These are phyloP conservation scores for Diaporthe vaccinii DNA, from an alignment of 2,329 filamentous ascomycete genomes.

Conservation along the genomic window DNA sequence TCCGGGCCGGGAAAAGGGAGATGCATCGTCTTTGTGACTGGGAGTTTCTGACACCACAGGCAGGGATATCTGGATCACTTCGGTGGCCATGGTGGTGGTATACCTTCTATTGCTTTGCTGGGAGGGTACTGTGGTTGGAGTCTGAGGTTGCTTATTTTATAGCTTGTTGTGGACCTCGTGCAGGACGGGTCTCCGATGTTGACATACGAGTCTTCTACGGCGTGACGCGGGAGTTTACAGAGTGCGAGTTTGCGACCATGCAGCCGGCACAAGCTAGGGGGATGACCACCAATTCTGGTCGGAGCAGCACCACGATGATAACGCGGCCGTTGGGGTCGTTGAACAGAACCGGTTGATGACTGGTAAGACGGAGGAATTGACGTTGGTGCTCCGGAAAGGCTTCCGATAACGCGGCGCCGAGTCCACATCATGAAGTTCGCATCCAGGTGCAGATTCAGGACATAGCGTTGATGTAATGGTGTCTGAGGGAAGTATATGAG, in stretches of 20 bases:
- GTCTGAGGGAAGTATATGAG: too few relatives aligned
- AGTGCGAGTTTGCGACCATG: not conserved
- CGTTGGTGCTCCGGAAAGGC: not conserved
- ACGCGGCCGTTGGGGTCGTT: not conserved
- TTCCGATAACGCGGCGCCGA: not conserved
- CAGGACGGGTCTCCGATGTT: not conserved
- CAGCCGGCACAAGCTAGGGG: not conserved
- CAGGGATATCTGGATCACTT: not conserved
- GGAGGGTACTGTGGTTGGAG: not conserved
- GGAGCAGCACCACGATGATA: not conserved
- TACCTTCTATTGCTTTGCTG: not conserved
- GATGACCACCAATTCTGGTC: not conserved
- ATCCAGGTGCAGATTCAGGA: not conserved
- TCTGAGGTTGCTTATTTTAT: not conserved
- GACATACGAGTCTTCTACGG: not conserved
- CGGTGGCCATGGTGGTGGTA: slow-evolving; percentile 7
- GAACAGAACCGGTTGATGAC: not conserved
- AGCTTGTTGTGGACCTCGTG: not conserved
- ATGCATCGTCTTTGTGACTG: not conserved
- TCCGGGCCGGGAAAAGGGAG: not conserved
- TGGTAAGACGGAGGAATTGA: not conserved
- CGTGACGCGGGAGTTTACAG: not conserved
- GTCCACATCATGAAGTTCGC: not conserved
- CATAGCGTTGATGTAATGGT: too few relatives aligned
- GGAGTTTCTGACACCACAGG: not conserved